Conservation (phyloP, 2,329 filamentous ascomycete genomes). For the Aureobasidium melanogenum region DNA sequence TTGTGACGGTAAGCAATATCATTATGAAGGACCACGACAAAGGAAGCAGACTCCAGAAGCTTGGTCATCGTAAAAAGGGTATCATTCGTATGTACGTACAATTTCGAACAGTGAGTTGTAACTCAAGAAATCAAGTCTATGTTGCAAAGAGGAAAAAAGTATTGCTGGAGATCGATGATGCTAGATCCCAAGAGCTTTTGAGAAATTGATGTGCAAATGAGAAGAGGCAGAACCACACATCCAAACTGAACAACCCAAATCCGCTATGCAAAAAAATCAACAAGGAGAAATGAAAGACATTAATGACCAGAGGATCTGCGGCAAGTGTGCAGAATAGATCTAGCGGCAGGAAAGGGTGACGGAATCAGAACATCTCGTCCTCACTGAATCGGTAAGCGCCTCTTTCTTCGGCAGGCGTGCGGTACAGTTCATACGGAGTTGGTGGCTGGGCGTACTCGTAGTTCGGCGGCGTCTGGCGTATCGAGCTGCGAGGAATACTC, state of each 20-base stretch:
- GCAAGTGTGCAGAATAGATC: neutral
- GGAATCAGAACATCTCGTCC: constrained; percentile 20
- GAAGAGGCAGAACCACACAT: neutral
- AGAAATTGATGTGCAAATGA: neutral
- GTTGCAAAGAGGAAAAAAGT: neutral
- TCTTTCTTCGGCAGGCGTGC: constrained; percentile 23
- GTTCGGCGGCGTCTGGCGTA: neutral
- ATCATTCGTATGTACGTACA: constrained; percentile 4
- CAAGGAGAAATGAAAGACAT: neutral
- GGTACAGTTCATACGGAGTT: constrained; percentile 22
- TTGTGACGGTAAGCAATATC: neutral
- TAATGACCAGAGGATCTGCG: neutral
- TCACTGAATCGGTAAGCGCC: constrained; percentile 15
- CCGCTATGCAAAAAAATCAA: constrained; percentile 10
- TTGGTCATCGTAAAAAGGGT: neutral
- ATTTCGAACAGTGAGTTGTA: neutral
- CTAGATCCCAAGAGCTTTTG: neutral
- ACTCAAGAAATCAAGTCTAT: neutral
- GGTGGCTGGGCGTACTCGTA: constrained; percentile 13
- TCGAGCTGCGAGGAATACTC: constrained; percentile 2
- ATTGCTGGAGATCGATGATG: neutral
- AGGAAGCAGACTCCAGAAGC: neutral
- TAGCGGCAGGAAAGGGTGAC: neutral
- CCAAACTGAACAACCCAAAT: neutral
- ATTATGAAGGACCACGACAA: too few species aligned